Conservation (phyloP, 495 filamentous ascomycete genomes). For the Xanthoparmelia taractica region DNA sequence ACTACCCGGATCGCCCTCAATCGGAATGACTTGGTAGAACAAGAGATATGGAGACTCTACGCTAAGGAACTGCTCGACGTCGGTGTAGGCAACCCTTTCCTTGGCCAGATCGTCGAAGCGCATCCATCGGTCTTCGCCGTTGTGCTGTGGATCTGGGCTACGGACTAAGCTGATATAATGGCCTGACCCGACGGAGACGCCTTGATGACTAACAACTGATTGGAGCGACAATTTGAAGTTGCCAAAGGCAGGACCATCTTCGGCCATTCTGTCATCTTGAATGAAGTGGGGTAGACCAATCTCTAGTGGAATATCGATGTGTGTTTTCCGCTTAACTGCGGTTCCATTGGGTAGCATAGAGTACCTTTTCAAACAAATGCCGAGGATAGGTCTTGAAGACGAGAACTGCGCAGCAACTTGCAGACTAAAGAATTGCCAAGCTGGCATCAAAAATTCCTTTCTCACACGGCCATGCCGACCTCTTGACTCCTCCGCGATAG, state of each 20-base stretch:
- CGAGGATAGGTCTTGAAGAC: conserved; percentile 70
- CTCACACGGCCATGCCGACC: conserved; percentile 27
- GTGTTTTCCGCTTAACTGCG: conserved; percentile 62
- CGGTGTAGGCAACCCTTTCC: conserved; percentile 64
- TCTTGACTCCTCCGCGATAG: conserved; percentile 34
- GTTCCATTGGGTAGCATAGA: conserved; percentile 61
- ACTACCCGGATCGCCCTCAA: conserved; percentile 57
- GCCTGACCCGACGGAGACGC: conserved; percentile 78
- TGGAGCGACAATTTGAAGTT: conserved; percentile 89
- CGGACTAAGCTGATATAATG: conserved; percentile 85
- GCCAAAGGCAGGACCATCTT: conserved; percentile 56
- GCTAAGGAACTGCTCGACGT: conserved; percentile 66
- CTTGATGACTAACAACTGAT: conserved; percentile 84
- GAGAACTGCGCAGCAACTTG: conserved; percentile 68
- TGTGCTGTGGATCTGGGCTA: conserved; percentile 36
- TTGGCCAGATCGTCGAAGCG: conserved; percentile 77
- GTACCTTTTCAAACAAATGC: conserved; percentile 88
- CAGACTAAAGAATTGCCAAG: conserved; percentile 94
- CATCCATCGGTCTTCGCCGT: conserved; percentile 65
- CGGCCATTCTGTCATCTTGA: conserved; percentile 61
- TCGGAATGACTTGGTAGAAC: conserved; percentile 89
- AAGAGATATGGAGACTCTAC: conserved; percentile 90
- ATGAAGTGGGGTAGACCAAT: conserved; percentile 87
- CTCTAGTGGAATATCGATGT: conserved; percentile 86
- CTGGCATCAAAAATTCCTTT: conserved; percentile 84